Evolutionary conservation across 2,329 filamentous ascomycete genomes (phyloP), one percentile per base, ranked within the genome.

Genomic region (Aaosphaeria pasadenensis): DNA sequence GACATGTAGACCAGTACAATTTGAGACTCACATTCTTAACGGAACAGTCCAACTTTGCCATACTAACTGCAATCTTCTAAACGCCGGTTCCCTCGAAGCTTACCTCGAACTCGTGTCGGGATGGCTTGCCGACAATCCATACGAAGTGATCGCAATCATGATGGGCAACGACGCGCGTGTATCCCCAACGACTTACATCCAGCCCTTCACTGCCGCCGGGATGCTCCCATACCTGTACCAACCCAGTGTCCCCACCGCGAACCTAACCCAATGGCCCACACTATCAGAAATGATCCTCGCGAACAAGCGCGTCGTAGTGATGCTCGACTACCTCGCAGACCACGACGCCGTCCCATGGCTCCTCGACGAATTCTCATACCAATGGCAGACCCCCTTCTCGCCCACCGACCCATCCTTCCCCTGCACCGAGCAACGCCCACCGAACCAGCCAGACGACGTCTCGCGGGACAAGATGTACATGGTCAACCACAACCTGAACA

Each of bases 351-450:
- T 89, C 13, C 90, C 91, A 0, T 96, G 89, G 83, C 80, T 96
- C 39, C 77, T 96, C 38, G 89, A 95, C 67, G 80, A 96, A 70
- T 96, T 96, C 74, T 82, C 81, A 5, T 88, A 95, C 63, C 81
- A 95, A 73, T 96, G 89, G 88, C 89, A 96, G 73, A 92, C 91
- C 1, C 88, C 89, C 0, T 96, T 95, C 66, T 88, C 90, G 45
- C 90, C 83, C 0, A 82, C 78, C 0, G 71, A 85, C 59, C 72
- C 83, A 3, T 67, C 69, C 1, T 95, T 96, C 66, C 90, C 91
- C 0, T 96, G 91, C 73, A 84, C 75, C 0, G 77, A 85, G 35
- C 83, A 96, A 64, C 85, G 91, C 0, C 91, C 91, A 0, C 89
- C 89, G 0, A 74, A 81, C 39, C 73, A 95, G 48, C 60, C 73